Base-by-base conservation (phyloP, 192 early-diverging fungal genomes). In the Linnemannia schmuckeri region DNA sequence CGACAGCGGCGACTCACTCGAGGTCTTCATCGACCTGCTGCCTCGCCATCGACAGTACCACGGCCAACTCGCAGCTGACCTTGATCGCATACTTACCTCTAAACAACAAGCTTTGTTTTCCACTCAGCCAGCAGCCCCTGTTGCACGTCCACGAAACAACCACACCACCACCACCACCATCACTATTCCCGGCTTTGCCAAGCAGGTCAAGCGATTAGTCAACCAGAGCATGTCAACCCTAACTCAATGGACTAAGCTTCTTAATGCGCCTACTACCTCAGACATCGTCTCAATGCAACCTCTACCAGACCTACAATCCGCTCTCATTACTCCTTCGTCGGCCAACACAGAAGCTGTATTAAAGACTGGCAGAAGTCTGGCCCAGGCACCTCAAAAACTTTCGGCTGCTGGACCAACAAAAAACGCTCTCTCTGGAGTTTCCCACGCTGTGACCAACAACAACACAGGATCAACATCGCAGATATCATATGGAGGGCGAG, bases 151-250 rank as follows among this genome's bases (percentile, higher is more conserved):
- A 72, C 10, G 7, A 30, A 27, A 69, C 44, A 49, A 24, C 72
- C 20, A 27, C 12, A 2, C 68, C 22, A 37, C 37, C 49, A 22
- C 49, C 1, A 3, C 49, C 17, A 52, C 30, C 9, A 71, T 24
- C 15, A 4, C 47, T 8, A 24, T 41, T 2, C 35, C 47, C 6
- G 6, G 7, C 5, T 52, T 72, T 22, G 52, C 63, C 10, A 87
- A 81, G 27, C 79, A 87, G 47, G 76, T 87, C 61, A 87, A 87
- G 54, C 76, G 70, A 6, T 72, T 87, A 24, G 61, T 87, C 52
- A 87, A 87, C 52, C 79, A 81, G 47, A 69, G 71, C 35, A 24
- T 87, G 68, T 35, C 72, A 2, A 81, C 78, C 4, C 52, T 87
- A 30, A 75, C 74, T 5, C 72, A 54, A 24, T 87, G 85, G 85